Base-by-base conservation (phyloP, 2,329 filamentous ascomycete genomes). In the Lachnellula hyalina region DNA sequence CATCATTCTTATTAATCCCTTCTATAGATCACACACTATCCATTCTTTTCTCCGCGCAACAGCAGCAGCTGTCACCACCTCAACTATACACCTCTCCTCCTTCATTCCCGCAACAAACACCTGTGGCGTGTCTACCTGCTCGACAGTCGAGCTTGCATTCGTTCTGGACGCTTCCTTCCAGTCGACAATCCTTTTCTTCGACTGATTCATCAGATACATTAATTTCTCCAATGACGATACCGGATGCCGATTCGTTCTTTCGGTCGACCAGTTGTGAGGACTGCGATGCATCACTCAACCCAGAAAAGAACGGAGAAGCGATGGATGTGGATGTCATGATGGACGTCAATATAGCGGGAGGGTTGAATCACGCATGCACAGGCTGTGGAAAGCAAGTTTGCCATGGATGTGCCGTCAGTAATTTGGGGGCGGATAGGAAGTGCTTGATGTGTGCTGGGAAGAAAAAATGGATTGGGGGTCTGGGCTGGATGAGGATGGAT, bases 321-420 rank as follows among this genome's bases (percentile, higher is more conserved):
- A 70, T 79, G 74, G 74, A 77, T 8, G 52, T 76, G 2, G 75
- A 78, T 55, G 61, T 63, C 55, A 63, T 65, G 52, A 63, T 65
- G 55, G 62, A 63, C 28, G 66, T 77, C 70, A 73, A 76, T 2
- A 54, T 74, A 9, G 65, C 62, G 9, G 38, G 25, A n/a, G 15
- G 34, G 15, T 17, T 19, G 5, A 68, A 67, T 35, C 67, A 69
- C 28, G 66, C 69, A 1, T 84, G 81, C 51, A 72, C 71, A 8
- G 73, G 70, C 0, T 85, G 81, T 54, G 73, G 75, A 5, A 83
- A 80, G 65, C 70, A 74, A 11, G 79, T 85, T 14, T 85, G 82
- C 68, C 80, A 77, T 53, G 75, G 78, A 52, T 85, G 82, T 64
- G 82, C 81, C 0, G 74, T 84, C 41, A 82, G 78, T 57, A 81